Evolutionary conservation across 2,329 filamentous ascomycete species (phyloP).

Genomic region (Xylariaceae sp.): DNA sequence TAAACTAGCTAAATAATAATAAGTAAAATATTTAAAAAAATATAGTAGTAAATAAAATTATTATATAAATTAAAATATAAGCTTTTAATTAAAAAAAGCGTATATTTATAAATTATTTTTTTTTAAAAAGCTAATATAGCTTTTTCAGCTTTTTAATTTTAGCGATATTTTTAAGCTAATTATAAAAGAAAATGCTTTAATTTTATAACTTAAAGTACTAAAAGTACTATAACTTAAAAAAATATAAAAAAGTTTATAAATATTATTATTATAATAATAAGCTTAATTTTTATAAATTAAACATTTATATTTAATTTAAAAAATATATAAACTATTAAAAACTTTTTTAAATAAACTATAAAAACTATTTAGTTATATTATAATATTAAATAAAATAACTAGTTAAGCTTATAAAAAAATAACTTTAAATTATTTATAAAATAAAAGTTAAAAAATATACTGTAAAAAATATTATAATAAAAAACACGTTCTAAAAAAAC

Average conservation of each 20-base stretch:
- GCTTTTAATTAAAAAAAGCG: no score
- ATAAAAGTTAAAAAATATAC: background rate
- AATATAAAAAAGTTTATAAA: no score
- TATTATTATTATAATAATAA: background rate
- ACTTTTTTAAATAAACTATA: background rate
- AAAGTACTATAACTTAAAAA: no score
- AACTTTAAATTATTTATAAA: background rate
- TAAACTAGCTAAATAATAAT: background rate
- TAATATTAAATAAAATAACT: background rate
- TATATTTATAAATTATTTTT: background rate
- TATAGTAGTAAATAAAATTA: no score
- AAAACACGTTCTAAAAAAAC: no score
- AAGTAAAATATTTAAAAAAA: background rate
- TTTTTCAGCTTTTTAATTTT: background rate
- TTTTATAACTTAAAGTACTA: no score
- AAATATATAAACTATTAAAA: background rate
- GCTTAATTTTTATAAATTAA: background rate
- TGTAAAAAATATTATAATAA: no score
- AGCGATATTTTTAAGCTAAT: background rate
- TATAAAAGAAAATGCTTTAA: background rate
- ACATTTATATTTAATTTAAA: background rate
- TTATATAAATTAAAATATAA: no score
- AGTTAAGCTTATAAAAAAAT: background rate
- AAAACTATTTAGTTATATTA: background rate
- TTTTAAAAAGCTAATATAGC: background rate